These are phyloP conservation scores for Achaetomiella virescens DNA, from an alignment of 495 filamentous ascomycete genomes.

Conservation along the genomic window DNA sequence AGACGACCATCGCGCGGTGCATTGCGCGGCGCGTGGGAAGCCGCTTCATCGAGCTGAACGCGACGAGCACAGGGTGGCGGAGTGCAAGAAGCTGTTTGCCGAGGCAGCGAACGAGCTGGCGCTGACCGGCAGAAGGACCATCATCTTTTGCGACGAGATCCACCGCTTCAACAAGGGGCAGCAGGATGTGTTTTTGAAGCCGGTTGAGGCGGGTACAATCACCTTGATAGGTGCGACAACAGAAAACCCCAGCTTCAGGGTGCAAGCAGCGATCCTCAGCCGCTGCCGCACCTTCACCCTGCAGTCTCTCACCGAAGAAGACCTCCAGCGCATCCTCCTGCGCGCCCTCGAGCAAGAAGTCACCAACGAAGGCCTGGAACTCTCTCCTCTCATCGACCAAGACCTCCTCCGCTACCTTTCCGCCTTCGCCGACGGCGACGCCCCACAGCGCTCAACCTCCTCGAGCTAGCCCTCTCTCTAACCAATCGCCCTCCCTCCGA, in stretches of 20 bases:
- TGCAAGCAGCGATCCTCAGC: slow-evolving; percentile 81
- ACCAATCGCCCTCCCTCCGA: slow-evolving; percentile 26
- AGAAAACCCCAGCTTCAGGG: slow-evolving; percentile 93
- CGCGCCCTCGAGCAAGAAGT: slow-evolving; percentile 63
- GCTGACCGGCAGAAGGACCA: slow-evolving; percentile 82
- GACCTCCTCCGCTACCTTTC: slow-evolving; percentile 76
- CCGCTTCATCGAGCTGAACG: slow-evolving; percentile 94
- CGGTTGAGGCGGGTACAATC: slow-evolving; percentile 85
- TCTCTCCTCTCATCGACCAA: slow-evolving; percentile 60
- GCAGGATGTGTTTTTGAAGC: slow-evolving; percentile 91
- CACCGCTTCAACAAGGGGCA: slow-evolving; percentile 90
- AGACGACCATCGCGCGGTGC: slow-evolving; percentile 94
- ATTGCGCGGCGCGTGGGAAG: slow-evolving; percentile 75
- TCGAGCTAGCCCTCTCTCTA: slow-evolving; percentile 72
- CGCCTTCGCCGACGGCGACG: slow-evolving; percentile 84
- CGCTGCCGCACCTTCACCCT: slow-evolving; percentile 88
- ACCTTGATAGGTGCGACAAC: slow-evolving; percentile 94
- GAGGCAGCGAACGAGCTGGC: slow-evolving; percentile 78
- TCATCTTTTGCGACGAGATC: slow-evolving; percentile 97
- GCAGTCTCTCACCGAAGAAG: slow-evolving; percentile 60
- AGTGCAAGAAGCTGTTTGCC: slow-evolving; percentile 87
- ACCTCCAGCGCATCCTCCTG: slow-evolving; percentile 64
- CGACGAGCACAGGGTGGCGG: slow-evolving; percentile 86
- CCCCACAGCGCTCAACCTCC: slow-evolving; percentile 81
- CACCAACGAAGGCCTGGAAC: slow-evolving; percentile 17